Evolutionary conservation across 2,329 filamentous ascomycete genomes (phyloP).

Genomic region (Calonectria honghensis): DNA sequence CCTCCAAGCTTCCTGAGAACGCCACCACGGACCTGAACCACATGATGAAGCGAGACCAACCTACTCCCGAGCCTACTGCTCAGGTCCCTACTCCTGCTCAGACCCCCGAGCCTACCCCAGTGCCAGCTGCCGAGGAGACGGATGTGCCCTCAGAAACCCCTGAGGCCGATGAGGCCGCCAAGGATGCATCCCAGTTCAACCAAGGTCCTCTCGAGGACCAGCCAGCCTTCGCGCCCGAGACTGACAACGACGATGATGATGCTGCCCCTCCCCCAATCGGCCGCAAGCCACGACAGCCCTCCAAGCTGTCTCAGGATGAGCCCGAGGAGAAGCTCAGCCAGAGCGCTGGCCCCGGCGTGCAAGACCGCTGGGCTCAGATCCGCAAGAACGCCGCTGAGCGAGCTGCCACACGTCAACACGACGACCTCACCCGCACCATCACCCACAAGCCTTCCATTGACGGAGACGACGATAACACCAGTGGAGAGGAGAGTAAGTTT

Average conservation of each 20-base stretch:
- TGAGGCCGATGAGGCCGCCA: conserved; percentile 49
- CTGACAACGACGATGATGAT: conserved; percentile 68
- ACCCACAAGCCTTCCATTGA: conserved; percentile 73
- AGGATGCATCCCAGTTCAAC: conserved; percentile 78
- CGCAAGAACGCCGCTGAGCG: conserved; percentile 94
- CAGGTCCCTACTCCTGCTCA: conserved; percentile 53
- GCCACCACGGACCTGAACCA: conserved; percentile 70
- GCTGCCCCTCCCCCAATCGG: conserved; percentile 73
- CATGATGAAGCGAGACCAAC: conserved; percentile 67
- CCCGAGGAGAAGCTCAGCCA: conserved; percentile 60
- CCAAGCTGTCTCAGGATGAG: conserved; percentile 52
- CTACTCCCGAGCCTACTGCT: conserved; percentile 50
- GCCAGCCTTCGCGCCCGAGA: conserved; percentile 85
- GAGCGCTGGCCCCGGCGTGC: conserved; percentile 60
- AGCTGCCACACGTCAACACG: conserved; percentile 78
- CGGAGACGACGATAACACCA: conserved; percentile 87
- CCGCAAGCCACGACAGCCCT: conserved; percentile 60
- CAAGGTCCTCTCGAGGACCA: conserved; percentile 92
- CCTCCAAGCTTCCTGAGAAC: conserved; percentile 74
- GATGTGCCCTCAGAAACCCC: conserved; percentile 39
- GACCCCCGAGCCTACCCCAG: conserved; percentile 54
- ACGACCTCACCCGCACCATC: conserved; percentile 77
- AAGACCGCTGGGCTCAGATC: conserved; percentile 97
- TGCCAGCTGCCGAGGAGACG: conserved; percentile 46
- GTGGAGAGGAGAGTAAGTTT: conserved; percentile 92